A percentile compares a stretch with the other conserved stretches of the same genome.
Evolutionary conservation across 257 asterid genomes (phyloP).

Genomic region (Coffea eugenioides): DNA sequence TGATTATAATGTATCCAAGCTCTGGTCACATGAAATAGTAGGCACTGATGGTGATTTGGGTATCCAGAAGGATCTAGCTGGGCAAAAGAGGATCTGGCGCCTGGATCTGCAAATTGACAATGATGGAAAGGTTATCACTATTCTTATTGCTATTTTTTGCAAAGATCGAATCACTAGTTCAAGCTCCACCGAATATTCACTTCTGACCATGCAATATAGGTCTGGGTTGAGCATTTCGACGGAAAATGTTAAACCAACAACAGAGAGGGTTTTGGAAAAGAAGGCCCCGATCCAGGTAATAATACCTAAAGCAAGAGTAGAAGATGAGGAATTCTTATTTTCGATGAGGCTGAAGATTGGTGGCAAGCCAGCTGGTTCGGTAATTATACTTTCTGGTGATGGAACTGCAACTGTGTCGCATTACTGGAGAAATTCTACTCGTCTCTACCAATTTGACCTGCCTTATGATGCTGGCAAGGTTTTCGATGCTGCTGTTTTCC

Average conservation of each 20-base stretch:
- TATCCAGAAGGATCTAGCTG: constrained; percentile 86
- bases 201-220: constrained; percentile 82
- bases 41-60: constrained; percentile 82
- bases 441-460: constrained; percentile 87
- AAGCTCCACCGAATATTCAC: constrained; percentile 95
- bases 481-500: constrained; percentile 86
- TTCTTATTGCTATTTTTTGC: constrained; percentile 87
- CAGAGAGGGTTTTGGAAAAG: constrained; percentile 64
- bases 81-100: constrained; percentile 93
- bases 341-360: constrained; percentile 85
- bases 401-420: constrained; percentile 98
- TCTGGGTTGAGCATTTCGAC: constrained; percentile 58
- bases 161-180: constrained; percentile 83
- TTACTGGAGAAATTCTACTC: constrained; percentile 80
- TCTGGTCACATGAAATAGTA: constrained; percentile 85
- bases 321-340: constrained; percentile 81
- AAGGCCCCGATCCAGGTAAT: constrained; percentile 85
- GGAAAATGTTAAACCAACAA: constrained; percentile 39
- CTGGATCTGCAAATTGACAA: constrained; percentile 71
- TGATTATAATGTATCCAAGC: constrained; percentile 48
- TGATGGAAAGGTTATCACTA: constrained; percentile 77
- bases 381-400: constrained; percentile 81
- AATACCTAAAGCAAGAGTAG: constrained; percentile 92
- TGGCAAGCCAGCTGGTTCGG: constrained; percentile 95
- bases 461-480: constrained; percentile 95